Conservation (phyloP, 2,329 filamentous ascomycete genomes). For the Niveomyces coronatus region DNA sequence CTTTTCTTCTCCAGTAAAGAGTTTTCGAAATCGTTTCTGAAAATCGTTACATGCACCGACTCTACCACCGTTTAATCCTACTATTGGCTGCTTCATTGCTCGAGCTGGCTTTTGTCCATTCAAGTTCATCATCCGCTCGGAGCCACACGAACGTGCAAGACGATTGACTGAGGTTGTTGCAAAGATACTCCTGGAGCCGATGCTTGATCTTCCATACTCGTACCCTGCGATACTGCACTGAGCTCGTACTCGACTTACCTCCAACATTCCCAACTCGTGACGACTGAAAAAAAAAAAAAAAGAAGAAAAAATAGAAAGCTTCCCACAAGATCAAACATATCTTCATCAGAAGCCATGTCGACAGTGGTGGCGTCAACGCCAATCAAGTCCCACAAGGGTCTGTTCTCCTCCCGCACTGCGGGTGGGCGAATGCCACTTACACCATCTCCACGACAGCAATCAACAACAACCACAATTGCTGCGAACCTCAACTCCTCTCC, state of each 20-base stretch:
- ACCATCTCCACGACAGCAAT: slow-evolving; percentile 70
- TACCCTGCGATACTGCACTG: slow-evolving; percentile 24
- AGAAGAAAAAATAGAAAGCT: slow-evolving; percentile 13
- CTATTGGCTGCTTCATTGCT: slow-evolving; percentile 12
- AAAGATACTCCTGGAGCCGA: slow-evolving; percentile 48
- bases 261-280: not conserved
- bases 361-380: slow-evolving; percentile 74
- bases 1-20: slow-evolving; percentile 16
- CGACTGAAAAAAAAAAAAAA: not conserved
- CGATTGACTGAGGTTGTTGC: too few species aligned
- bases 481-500: slow-evolving; percentile 57
- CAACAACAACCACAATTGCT: slow-evolving; percentile 37
- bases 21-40: slow-evolving; percentile 16
- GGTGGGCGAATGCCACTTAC: slow-evolving; percentile 92
- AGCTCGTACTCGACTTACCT: not conserved
- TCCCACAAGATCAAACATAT: slow-evolving; percentile 22
- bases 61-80: slow-evolving; percentile 2
- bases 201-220: slow-evolving; percentile 27
- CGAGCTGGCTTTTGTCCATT: too few species aligned
- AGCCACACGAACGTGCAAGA: too few species aligned
- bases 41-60: slow-evolving; percentile 19
- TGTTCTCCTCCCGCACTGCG: slow-evolving; percentile 87
- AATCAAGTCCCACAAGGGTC: slow-evolving; percentile 84
- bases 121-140: too few species aligned
- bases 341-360: too few species aligned